Percentiles rank a stretch among this genome's conserved stretches.
Evolutionary conservation across 371 early-diverging fungal genomes (phyloP).

Genomic region (Rhizopus arrhizus): DNA sequence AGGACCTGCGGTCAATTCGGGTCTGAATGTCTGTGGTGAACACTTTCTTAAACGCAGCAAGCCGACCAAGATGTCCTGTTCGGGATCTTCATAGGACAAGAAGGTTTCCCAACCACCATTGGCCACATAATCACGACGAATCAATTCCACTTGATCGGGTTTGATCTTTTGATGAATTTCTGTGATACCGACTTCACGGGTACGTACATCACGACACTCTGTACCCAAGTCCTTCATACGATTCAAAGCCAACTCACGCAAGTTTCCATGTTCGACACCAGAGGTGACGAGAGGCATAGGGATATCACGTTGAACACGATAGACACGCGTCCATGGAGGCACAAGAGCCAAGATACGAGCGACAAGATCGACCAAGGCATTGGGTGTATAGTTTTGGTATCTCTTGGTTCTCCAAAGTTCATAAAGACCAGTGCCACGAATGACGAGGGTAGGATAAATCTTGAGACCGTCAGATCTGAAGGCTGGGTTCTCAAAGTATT

Average conservation of each 20-base stretch:
- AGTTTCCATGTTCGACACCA: slow-evolving; percentile 99
- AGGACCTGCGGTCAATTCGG: slow-evolving; percentile 86
- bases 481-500: slow-evolving; percentile 99
- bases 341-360: slow-evolving; percentile 97
- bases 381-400: slow-evolving; percentile 99
- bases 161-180: slow-evolving; percentile 97
- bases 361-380: slow-evolving; percentile 96
- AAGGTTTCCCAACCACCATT: slow-evolving; percentile 99
- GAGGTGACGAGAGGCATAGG: slow-evolving; percentile 99
- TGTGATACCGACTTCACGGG: slow-evolving; percentile 99
- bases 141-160: slow-evolving; percentile 95
- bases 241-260: slow-evolving; percentile 96
- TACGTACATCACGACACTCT: slow-evolving; percentile 98
- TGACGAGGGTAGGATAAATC: slow-evolving; percentile 99
- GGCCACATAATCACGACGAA: slow-evolving; percentile 98
- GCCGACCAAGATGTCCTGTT: slow-evolving; percentile 98
- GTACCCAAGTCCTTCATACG: slow-evolving; percentile 98
- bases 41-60: slow-evolving; percentile 97
- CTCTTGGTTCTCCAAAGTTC: slow-evolving; percentile 99
- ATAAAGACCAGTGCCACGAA: slow-evolving; percentile 99
- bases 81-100: slow-evolving; percentile 98
- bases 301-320: slow-evolving; percentile 99
- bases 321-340: slow-evolving; percentile 99
- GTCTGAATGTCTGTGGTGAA: slow-evolving; percentile 88
- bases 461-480: slow-evolving; percentile 99